Conservation (phyloP, 192 early-diverging fungal species). For the Backusella luteola region DNA sequence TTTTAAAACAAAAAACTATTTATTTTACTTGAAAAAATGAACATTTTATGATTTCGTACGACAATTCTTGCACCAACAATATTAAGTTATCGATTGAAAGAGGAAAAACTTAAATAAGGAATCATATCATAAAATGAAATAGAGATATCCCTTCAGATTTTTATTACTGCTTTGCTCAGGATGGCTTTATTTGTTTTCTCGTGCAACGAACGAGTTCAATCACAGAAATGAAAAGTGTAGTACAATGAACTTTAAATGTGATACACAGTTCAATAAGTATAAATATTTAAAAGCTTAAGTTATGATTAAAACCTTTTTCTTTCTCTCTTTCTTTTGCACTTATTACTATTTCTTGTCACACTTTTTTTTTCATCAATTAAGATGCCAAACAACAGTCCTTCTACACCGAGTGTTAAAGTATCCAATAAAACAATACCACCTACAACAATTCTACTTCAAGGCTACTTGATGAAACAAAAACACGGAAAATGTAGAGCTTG, state of each 20-base stretch:
- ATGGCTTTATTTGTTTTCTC: background rate
- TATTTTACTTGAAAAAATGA: background rate
- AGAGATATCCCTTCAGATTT: background rate
- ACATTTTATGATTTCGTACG: background rate
- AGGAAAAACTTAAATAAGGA: background rate
- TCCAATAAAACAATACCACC: background rate
- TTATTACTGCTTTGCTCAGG: background rate
- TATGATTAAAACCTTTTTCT: background rate
- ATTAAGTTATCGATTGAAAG: background rate
- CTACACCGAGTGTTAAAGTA: background rate
- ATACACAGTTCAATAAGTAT: background rate
- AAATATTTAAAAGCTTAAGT: background rate
- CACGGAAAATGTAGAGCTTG: conserved; percentile 24
- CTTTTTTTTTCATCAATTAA: background rate
- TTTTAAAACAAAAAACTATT: background rate
- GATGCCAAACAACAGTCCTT: background rate
- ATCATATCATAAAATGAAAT: background rate
- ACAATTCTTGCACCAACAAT: background rate
- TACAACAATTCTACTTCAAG: background rate
- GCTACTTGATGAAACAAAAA: conserved; percentile 29
- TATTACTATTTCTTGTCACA: background rate
- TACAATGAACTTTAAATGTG: background rate
- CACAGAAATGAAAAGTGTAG: background rate
- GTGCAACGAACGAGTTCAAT: background rate
- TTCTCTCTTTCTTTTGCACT: background rate